Percentiles rank a stretch among this genome's conserved stretches.
Evolutionary conservation across 2,329 filamentous ascomycete genomes (phyloP).

Genomic region (Cladophialophora immunda): DNA sequence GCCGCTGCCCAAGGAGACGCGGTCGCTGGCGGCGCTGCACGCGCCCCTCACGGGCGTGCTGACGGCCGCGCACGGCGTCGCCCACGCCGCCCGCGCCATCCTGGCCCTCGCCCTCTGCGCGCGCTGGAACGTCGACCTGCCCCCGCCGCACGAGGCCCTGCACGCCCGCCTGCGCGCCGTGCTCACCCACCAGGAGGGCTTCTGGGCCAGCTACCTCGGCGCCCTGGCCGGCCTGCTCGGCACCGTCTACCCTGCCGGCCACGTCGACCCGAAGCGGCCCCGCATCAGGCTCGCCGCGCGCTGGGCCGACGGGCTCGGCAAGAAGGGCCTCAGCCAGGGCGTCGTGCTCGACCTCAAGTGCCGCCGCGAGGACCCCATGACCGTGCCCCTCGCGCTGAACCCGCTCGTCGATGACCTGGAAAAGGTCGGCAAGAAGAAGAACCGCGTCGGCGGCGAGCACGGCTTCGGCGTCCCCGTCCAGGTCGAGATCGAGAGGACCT

Average conservation of each 20-base stretch:
- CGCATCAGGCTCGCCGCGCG: constrained; percentile 42
- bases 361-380: constrained; percentile 30
- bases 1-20: constrained; percentile 46
- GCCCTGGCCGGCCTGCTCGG: constrained; percentile 45
- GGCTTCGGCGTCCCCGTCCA: constrained; percentile 37
- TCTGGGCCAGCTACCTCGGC: constrained; percentile 47
- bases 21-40: constrained; percentile 45
- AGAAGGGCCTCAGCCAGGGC: constrained; percentile 45
- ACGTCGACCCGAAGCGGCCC: constrained; percentile 40
- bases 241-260: constrained; percentile 46
- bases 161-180: constrained; percentile 43
- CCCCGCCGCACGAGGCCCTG: constrained; percentile 45
- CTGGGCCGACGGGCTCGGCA: constrained; percentile 46
- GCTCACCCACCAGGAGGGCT: constrained; percentile 47
- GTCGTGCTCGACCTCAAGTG: constrained; percentile 42
- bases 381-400: constrained; percentile 40
- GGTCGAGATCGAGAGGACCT: constrained; percentile 33
- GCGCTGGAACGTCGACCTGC: constrained; percentile 44
- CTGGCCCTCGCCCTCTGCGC: constrained; percentile 47
- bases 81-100: constrained; percentile 47
- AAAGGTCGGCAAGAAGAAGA: constrained; percentile 50
- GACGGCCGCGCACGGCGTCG: constrained; percentile 47
- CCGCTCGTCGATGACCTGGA: constrained; percentile 45
- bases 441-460: constrained; percentile 47
- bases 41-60: constrained; percentile 47